Percentiles rank a stretch among this genome's conserved stretches.
Evolutionary conservation across 2,329 filamentous ascomycete species (phyloP).

Genomic region (Daldinia sp.): DNA sequence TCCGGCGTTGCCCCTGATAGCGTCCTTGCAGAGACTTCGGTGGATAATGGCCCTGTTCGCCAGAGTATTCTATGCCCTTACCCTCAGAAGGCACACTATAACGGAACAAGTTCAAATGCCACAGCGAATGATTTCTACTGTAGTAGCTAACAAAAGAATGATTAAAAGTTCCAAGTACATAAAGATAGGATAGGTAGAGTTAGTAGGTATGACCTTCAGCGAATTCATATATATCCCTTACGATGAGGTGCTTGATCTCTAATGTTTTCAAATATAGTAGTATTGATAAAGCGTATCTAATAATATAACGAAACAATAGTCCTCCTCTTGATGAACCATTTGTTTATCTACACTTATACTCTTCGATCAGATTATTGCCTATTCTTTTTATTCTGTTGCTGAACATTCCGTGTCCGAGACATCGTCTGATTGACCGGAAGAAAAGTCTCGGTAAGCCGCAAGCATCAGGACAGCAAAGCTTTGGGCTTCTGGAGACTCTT

Average conservation of each 20-base stretch:
- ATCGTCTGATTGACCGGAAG: neutral
- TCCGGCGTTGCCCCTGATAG: slow-evolving; percentile 21
- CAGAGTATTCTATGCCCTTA: slow-evolving; percentile 30
- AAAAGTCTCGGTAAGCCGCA: slow-evolving; percentile 56
- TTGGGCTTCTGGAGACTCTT: slow-evolving; percentile 57
- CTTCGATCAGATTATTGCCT: too few species aligned
- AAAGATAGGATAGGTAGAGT: neutral
- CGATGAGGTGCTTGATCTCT: too few species aligned
- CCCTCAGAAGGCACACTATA: slow-evolving; percentile 27
- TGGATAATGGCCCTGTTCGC: slow-evolving; percentile 9
- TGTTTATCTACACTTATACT: too few species aligned
- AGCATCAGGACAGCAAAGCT: slow-evolving; percentile 58
- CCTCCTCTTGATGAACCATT: too few species aligned
- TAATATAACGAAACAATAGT: too few species aligned
- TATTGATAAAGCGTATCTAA: too few species aligned
- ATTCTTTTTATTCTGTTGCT: too few species aligned
- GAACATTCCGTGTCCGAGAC: neutral
- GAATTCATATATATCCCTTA: too few species aligned
- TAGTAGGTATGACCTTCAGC: too few species aligned
- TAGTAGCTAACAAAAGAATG: neutral
- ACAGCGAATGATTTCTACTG: slow-evolving; percentile 20
- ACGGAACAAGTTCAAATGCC: neutral
- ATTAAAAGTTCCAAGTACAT: too few species aligned
- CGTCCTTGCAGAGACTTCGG: slow-evolving; percentile 10
- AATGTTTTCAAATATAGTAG: too few species aligned